These are phyloP conservation scores for Xanthoconium stramineum DNA, from an alignment of 768 basidiomycete genomes.

Conservation along the genomic window DNA sequence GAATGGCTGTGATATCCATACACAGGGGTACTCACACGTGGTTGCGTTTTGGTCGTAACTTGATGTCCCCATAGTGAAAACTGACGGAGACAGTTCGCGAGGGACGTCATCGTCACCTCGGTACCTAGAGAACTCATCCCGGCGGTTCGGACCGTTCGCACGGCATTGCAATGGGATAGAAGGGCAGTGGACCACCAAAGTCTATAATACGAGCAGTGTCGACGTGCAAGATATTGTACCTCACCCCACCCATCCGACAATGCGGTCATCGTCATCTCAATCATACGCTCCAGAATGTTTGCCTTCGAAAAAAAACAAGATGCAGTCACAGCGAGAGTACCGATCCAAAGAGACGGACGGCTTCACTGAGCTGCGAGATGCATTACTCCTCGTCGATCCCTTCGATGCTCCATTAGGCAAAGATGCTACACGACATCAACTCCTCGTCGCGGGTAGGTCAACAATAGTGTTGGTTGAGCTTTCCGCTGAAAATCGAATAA, in stretches of 20 bases:
- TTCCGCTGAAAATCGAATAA: constrained; percentile 4
- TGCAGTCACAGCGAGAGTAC: constrained; percentile 28
- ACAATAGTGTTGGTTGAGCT: neutral
- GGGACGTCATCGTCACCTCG: neutral
- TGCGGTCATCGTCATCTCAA: constrained; percentile 16
- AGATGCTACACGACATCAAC: constrained; percentile 29
- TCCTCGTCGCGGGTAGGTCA: constrained; percentile 23
- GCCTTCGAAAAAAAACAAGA: constrained; percentile 19
- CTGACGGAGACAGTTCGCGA: neutral
- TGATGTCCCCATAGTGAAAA: neutral
- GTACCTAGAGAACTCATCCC: neutral
- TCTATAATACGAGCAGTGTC: constrained; percentile 16
- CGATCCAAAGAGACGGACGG: constrained; percentile 30
- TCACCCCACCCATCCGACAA: constrained; percentile 10
- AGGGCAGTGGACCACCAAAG: constrained; percentile 2
- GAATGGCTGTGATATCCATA: neutral
- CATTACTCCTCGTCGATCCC: constrained; percentile 24
- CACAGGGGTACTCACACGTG: neutral
- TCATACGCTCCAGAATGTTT: constrained; percentile 1
- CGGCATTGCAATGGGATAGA: neutral
- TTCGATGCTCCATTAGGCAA: constrained; percentile 22
- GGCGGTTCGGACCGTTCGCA: neutral
- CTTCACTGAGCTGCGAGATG: constrained; percentile 29
- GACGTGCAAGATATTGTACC: neutral
- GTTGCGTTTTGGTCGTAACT: neutral